Conservation (phyloP, 2,329 filamentous ascomycete genomes). For the Epicoccum sorghinum region DNA sequence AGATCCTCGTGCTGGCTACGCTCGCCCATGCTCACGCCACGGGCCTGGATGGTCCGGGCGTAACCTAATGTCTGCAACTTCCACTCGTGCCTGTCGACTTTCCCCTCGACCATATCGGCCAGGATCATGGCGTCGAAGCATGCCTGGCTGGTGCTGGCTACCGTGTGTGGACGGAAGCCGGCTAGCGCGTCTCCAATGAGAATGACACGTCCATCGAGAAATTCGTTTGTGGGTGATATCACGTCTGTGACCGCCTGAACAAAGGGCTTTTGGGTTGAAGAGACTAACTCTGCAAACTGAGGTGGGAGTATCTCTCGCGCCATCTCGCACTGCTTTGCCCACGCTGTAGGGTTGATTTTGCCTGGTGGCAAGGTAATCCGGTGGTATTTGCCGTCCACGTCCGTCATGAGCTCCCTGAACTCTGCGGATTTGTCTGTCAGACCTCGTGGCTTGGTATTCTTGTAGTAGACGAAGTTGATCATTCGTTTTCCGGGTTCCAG, state of each 20-base stretch:
- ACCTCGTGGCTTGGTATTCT: conserved; percentile 42
- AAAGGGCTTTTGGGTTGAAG: conserved; percentile 51
- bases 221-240: conserved; percentile 46
- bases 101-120: conserved; percentile 49
- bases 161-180: conserved; percentile 55
- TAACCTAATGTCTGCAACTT: conserved; percentile 45
- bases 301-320: conserved; percentile 44
- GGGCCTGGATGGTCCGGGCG: conserved; percentile 46
- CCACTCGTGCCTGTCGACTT: conserved; percentile 45
- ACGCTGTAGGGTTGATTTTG: conserved; percentile 47
- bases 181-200: conserved; percentile 57
- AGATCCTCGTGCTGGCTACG: conserved; percentile 49
- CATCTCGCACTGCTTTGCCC: conserved; percentile 46
- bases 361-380: conserved; percentile 53
- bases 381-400: conserved; percentile 49
- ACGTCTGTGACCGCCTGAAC: conserved; percentile 55
- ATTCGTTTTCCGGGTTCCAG: conserved; percentile 49
- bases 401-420: conserved; percentile 53
- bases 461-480: conserved; percentile 58
- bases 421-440: conserved; percentile 46
- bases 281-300: conserved; percentile 52
- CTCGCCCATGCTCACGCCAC: conserved; percentile 50
- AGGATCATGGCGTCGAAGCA: conserved; percentile 53
- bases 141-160: conserved; percentile 55
- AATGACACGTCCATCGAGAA: conserved; percentile 51